Evolutionary conservation across 2,329 filamentous ascomycete species (phyloP).

Genomic region (Cladosporium sp.): DNA sequence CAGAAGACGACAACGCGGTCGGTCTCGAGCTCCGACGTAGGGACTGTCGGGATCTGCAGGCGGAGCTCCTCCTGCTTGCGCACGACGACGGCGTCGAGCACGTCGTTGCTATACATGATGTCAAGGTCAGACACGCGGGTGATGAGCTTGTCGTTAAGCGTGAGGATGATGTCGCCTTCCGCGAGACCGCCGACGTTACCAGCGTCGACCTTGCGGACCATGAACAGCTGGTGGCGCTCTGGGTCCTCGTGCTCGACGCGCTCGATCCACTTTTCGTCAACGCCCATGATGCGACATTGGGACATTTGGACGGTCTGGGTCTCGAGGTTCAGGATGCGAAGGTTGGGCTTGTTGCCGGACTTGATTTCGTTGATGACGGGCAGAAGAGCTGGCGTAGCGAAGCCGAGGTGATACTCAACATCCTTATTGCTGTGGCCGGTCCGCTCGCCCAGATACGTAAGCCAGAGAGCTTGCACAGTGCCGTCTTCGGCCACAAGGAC

Average conservation of each 20-base stretch:
- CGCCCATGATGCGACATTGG: slow-evolving; percentile 93
- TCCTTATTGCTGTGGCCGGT: slow-evolving; percentile 73
- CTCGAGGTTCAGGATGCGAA: slow-evolving; percentile 90
- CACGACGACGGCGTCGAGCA: slow-evolving; percentile 78
- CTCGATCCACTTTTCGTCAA: slow-evolving; percentile 91
- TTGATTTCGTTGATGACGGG: slow-evolving; percentile 86
- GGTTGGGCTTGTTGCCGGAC: slow-evolving; percentile 66
- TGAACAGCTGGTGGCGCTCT: slow-evolving; percentile 92
- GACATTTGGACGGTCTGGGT: slow-evolving; percentile 95
- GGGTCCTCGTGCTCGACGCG: slow-evolving; percentile 84
- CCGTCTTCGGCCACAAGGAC: slow-evolving; percentile 86
- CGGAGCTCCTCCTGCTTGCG: slow-evolving; percentile 74
- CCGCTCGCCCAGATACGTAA: slow-evolving; percentile 92
- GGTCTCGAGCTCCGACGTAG: slow-evolving; percentile 86
- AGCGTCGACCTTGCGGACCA: slow-evolving; percentile 85
- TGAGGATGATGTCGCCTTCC: slow-evolving; percentile 89
- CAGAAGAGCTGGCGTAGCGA: slow-evolving; percentile 80
- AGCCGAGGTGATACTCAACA: slow-evolving; percentile 91
- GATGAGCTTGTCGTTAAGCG: slow-evolving; percentile 84
- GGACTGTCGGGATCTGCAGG: slow-evolving; percentile 74
- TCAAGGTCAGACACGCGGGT: slow-evolving; percentile 90
- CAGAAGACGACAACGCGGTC: slow-evolving; percentile 90
- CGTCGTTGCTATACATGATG: slow-evolving; percentile 86
- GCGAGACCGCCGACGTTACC: slow-evolving; percentile 59
- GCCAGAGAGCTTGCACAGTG: slow-evolving; percentile 89